Base-by-base conservation (phyloP, 2,329 filamentous ascomycete genomes). In the Trichophyton equinum region DNA sequence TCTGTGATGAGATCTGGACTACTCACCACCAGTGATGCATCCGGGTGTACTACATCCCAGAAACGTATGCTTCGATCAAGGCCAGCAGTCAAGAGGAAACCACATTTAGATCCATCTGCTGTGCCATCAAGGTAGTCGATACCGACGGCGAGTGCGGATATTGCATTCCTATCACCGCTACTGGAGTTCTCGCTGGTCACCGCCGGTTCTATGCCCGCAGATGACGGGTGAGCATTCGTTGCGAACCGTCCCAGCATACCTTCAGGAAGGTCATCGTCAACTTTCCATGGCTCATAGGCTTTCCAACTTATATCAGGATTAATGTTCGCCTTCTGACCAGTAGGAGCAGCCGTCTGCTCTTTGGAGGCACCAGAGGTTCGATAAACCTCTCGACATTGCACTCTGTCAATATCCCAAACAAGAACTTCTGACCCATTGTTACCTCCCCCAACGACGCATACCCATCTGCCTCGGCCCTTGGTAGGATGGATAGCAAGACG, bases 341-440 rank as follows among this genome's bases (percentile, higher is more conserved):
- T 53, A 5, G 65, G 51, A 49, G 63, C 58, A 3, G 58, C 46
- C 5, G 44, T 79, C 47, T 58, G 44, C 40, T 60, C 46, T 30
- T 57, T 57, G 27, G 62, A 62, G 33, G 63, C 64, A 11, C 63
- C 62, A 1, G 84, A 81, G 6, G 79, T 71, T 71, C 90, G 85
- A 71, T 95, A 96, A 0, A 96, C 86, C 71, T 97, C 91, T 62
- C 89, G 84, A 69, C 94, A 99, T 53, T 88, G 82, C 6, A 85
- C 84, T 75, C 92, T 95, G 71, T 97, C 92, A 15, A 97, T 79
- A 69, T 97, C 94, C 94, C 94, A 99, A 0, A 95, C 88, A 0
- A 90, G 95, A 36, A 99, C 84, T 70, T 99, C 94, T 53, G 75
- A 73, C 15, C 90, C 90, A 63, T 89, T 85, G 3, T 85, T 88